A percentile compares a stretch with the other conserved stretches of the same genome.
phyloP scores from a whole-genome alignment of 2,329 filamentous ascomycete genomes.

The Hymenoscyphus scutula region DNA sequence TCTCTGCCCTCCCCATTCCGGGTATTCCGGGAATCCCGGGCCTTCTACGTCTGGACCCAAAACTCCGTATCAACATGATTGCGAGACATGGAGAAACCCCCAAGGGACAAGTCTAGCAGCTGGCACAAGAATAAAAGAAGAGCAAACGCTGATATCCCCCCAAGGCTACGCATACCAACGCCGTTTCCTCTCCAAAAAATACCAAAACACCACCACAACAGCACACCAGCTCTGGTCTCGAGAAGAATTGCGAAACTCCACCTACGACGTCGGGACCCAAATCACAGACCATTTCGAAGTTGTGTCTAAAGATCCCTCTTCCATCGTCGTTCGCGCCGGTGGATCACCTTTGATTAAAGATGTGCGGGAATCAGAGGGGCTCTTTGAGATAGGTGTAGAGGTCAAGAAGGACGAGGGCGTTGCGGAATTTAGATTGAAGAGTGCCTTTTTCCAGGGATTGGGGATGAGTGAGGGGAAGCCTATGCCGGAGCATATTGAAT shows the following conservation, averaged over 20 bases:
- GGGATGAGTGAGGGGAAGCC: slow-evolving; percentile 42
- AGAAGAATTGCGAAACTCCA: slow-evolving; percentile 51
- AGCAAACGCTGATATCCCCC: background rate
- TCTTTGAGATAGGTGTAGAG: slow-evolving; percentile 63
- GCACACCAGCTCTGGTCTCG: slow-evolving; percentile 59
- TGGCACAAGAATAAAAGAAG: background rate
- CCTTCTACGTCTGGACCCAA: background rate
- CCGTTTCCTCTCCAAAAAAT: slow-evolving; percentile 57
- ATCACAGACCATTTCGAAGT: slow-evolving; percentile 74
- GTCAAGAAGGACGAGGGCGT: slow-evolving; percentile 60
- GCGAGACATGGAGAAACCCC: background rate
- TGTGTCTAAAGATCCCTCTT: slow-evolving; percentile 57
- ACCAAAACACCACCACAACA: slow-evolving; percentile 51
- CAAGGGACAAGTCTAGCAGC: background rate
- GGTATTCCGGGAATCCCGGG: background rate
- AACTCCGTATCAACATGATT: background rate
- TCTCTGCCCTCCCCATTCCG: background rate
- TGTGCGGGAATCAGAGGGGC: slow-evolving; percentile 59
- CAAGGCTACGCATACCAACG: slow-evolving; percentile 56
- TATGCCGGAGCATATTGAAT: slow-evolving; percentile 47
- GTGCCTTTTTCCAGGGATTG: slow-evolving; percentile 55
- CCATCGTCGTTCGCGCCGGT: slow-evolving; percentile 64
- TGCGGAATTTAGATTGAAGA: slow-evolving; percentile 65
- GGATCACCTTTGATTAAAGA: slow-evolving; percentile 59
- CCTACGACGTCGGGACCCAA: slow-evolving; percentile 60